Conservation (phyloP, 148 eudicot genomes). For the Spergularia bocconei region DNA sequence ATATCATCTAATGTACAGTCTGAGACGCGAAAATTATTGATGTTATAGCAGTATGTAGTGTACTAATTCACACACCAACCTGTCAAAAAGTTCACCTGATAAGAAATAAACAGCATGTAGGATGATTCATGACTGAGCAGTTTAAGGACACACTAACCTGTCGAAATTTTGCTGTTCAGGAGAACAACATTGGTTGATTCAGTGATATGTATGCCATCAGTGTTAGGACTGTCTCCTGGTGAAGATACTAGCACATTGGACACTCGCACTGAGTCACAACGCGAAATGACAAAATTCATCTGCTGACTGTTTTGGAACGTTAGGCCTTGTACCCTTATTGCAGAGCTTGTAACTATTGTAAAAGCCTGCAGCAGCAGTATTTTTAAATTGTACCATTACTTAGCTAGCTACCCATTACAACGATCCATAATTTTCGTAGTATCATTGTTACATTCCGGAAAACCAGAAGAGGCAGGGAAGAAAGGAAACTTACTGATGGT, state of each 20-base stretch:
- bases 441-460: neutral
- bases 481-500: constrained; percentile 67
- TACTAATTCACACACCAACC: neutral
- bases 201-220: constrained; percentile 91
- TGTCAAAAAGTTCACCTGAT: neutral
- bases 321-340: constrained; percentile 67
- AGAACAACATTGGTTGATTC: constrained; percentile 70
- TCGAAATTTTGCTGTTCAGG: constrained; percentile 79
- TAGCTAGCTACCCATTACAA: neutral
- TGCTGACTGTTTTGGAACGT: constrained; percentile 90
- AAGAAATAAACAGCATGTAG: neutral
- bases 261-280: constrained; percentile 60
- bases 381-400: neutral
- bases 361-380: constrained; percentile 51
- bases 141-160: constrained; percentile 47
- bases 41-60: neutral
- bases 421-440: neutral
- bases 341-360: constrained; percentile 75
- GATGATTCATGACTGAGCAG: constrained; percentile 20
- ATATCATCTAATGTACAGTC: too few species aligned
- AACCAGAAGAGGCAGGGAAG: neutral
- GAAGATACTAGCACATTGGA: constrained; percentile 58
- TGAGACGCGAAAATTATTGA: neutral
- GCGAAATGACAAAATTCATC: constrained; percentile 82
- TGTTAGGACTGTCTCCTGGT: constrained; percentile 98